Percentiles rank a stretch among this genome's conserved stretches.
phyloP scores from a whole-genome alignment of 805 yeast genomes.

The Wickerhamomyces sydowiorum region DNA sequence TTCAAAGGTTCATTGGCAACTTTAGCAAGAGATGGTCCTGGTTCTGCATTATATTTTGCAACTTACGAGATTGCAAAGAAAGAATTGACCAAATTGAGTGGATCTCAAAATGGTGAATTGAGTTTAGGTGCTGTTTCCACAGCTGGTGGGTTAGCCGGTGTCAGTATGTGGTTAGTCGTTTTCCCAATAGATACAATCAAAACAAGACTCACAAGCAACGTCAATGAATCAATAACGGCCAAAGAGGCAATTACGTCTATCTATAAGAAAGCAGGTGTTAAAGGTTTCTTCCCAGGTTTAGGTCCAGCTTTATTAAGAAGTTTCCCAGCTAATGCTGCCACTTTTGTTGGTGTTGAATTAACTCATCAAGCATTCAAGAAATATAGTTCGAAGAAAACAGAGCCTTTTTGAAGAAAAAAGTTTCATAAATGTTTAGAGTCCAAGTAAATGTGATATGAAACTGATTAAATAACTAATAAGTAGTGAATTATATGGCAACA shows the following conservation, averaged over 20 bases:
- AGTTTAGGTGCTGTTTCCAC: conserved; percentile 71
- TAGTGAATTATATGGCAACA: too few relatives aligned
- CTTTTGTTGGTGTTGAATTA: conserved; percentile 91
- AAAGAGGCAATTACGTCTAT: conserved; percentile 61
- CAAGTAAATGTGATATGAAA: too few relatives aligned
- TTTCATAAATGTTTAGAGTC: too few relatives aligned
- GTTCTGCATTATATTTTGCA: conserved; percentile 92
- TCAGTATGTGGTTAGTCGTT: conserved; percentile 93
- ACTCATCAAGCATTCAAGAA: conserved; percentile 42
- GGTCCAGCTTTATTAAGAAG: conserved; percentile 93
- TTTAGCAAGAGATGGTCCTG: conserved; percentile 95
- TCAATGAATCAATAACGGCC: conserved; percentile 44
- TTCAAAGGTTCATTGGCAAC: conserved; percentile 93
- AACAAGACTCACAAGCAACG: conserved; percentile 32
- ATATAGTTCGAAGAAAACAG: conserved; percentile 4
- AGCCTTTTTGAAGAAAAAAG: neutral
- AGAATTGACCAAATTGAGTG: conserved; percentile 37
- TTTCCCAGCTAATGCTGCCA: conserved; percentile 99
- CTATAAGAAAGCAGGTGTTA: conserved; percentile 72
- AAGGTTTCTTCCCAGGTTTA: conserved; percentile 94
- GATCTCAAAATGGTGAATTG: conserved; percentile 43
- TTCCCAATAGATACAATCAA: conserved; percentile 96
- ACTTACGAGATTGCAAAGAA: conserved; percentile 82
- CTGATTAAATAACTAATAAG: too few relatives aligned
- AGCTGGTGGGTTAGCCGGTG: conserved; percentile 96